A percentile compares a stretch with the other conserved stretches of the same genome.
These are phyloP conservation scores for Metschnikowia henanensis DNA, from an alignment of 805 yeast species.

Conservation along the genomic window DNA sequence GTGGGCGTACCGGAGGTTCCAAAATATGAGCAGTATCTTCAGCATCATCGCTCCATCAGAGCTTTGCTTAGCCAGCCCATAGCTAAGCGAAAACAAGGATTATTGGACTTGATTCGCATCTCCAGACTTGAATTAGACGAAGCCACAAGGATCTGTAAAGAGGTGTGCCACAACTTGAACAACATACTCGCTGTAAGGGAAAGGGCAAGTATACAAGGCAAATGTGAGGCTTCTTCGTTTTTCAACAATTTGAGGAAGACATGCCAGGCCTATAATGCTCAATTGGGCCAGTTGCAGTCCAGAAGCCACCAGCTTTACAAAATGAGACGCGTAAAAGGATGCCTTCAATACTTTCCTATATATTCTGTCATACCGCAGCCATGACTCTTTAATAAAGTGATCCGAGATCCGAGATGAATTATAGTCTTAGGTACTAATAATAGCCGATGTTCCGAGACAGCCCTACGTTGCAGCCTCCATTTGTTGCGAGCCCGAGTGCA, in stretches of 20 bases:
- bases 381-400: not conserved
- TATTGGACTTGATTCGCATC: not conserved
- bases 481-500: too few relatives aligned
- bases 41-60: not conserved
- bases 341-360: conserved; percentile 15
- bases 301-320: not conserved
- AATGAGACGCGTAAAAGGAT: conserved; percentile 8
- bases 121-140: not conserved
- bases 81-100: not conserved
- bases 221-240: conserved; percentile 9
- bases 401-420: too few relatives aligned
- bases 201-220: conserved; percentile 4
- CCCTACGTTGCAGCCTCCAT: too few relatives aligned
- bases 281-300: conserved; percentile 2
- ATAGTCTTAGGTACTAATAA: too few relatives aligned
- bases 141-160: conserved; percentile 6
- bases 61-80: not conserved
- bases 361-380: conserved; percentile 3
- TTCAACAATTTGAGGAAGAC: conserved; percentile 12
- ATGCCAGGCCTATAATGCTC: conserved; percentile 14
- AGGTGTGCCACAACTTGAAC: conserved; percentile 10
- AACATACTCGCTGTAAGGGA: conserved; percentile 5
- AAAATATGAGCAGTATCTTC: conserved; percentile 37
- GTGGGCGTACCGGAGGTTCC: conserved; percentile 79
- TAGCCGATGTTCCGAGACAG: too few relatives aligned